phyloP scores from a whole-genome alignment of 1,139 yeast genomes.

The Protomyces arabidopsidicola region DNA sequence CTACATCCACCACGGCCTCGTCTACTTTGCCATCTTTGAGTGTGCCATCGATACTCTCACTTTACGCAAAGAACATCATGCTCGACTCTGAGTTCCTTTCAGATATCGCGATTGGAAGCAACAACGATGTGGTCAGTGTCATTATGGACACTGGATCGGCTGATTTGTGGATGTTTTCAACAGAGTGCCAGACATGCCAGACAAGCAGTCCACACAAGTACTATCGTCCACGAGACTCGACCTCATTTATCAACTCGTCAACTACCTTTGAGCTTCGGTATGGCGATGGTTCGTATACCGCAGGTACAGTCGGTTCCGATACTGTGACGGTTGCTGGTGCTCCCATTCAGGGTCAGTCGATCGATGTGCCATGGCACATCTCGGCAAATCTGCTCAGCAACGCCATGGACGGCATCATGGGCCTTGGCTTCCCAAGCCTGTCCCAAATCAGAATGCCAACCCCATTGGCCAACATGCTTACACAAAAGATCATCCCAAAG shows the following conservation, averaged over 20 bases:
- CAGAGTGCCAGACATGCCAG: conserved; percentile 35
- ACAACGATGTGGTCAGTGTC: conserved; percentile 40
- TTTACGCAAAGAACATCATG: conserved; percentile 10
- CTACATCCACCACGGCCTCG: background rate
- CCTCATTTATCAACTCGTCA: conserved; percentile 33
- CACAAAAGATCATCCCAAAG: conserved; percentile 6
- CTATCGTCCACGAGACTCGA: conserved; percentile 40
- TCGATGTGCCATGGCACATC: conserved; percentile 13
- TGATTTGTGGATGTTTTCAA: conserved; percentile 46
- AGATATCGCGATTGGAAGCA: conserved; percentile 42
- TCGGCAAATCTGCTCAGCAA: conserved; percentile 1
- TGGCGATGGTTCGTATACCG: conserved; percentile 37
- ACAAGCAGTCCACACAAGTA: conserved; percentile 35
- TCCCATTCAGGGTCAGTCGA: conserved; percentile 27
- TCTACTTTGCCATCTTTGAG: background rate
- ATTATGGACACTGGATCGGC: conserved; percentile 47
- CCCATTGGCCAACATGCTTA: conserved; percentile 15
- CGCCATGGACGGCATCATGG: conserved; percentile 23
- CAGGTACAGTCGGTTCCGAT: conserved; percentile 37
- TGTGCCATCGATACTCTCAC: background rate
- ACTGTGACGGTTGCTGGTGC: conserved; percentile 31
- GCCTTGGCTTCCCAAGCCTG: conserved; percentile 23
- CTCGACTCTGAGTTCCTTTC: conserved; percentile 23
- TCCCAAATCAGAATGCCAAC: background rate
- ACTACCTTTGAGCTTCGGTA: conserved; percentile 41